Percentiles rank a stretch among this genome's conserved stretches.
Conservation (phyloP, 768 basidiomycete species). For the Xerocomellus amylosporus region DNA sequence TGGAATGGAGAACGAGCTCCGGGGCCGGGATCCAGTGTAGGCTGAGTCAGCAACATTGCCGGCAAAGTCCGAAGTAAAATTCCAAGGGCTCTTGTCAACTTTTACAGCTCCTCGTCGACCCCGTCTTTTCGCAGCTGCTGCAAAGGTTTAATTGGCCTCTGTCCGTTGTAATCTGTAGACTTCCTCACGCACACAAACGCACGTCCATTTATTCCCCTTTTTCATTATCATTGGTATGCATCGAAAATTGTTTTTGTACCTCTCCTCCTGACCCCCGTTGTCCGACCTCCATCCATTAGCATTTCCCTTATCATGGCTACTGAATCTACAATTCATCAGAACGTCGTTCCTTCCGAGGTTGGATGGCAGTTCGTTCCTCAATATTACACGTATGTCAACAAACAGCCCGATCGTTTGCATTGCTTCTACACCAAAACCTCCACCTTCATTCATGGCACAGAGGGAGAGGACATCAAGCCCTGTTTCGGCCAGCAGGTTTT, state of each 20-base stretch:
- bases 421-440: conserved; percentile 99
- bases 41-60: conserved; percentile 30
- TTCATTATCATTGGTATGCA: conserved; percentile 27
- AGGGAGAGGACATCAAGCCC: conserved; percentile 89
- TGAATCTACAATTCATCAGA: conserved; percentile 49
- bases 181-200: conserved; percentile 33
- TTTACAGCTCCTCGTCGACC: conserved; percentile 23
- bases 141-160: conserved; percentile 28
- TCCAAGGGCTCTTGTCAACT: conserved; percentile 9
- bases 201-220: conserved; percentile 36
- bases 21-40: not conserved
- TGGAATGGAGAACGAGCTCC: not conserved
- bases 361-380: conserved; percentile 99
- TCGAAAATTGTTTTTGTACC: not conserved
- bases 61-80: conserved; percentile 35
- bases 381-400: conserved; percentile 99
- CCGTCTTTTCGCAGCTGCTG: conserved; percentile 25
- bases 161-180: conserved; percentile 38
- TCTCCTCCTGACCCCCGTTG: conserved; percentile 3
- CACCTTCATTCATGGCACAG: conserved; percentile 94
- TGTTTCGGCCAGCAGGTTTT: conserved; percentile 91
- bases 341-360: conserved; percentile 88
- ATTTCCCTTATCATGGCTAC: conserved; percentile 40
- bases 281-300: conserved; percentile 15
- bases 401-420: conserved; percentile 93